phyloP scores from a whole-genome alignment of 352 stramenopile genomes.

The Phytopythium litorale region DNA sequence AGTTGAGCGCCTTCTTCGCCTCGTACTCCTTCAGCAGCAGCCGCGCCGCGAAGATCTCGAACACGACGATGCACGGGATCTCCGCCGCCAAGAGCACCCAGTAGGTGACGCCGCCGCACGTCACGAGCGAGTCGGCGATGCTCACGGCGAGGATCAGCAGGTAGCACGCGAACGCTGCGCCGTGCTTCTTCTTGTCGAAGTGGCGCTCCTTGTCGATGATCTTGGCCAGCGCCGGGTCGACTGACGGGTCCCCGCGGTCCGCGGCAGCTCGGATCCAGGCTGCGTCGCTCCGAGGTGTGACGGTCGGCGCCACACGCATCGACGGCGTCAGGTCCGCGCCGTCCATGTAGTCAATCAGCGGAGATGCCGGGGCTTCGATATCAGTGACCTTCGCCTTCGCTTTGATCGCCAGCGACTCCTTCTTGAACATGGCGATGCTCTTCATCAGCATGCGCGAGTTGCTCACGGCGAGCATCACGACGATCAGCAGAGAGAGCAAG shows the following conservation, averaged over 20 bases:
- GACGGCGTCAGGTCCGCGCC: neutral
- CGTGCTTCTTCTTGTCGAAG: conserved; percentile 29
- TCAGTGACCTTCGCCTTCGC: conserved; percentile 12
- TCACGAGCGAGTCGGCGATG: conserved; percentile 21
- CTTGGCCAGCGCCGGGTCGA: neutral
- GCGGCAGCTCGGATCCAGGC: neutral
- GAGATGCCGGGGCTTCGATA: conserved; percentile 1
- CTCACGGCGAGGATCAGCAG: conserved; percentile 21
- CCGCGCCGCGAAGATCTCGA: conserved; percentile 19
- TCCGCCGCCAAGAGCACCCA: conserved; percentile 42
- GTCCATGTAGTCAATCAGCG: no score
- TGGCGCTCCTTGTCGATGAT: conserved; percentile 22
- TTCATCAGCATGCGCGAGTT: conserved; percentile 26
- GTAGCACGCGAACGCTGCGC: conserved; percentile 29
- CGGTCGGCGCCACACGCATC: neutral
- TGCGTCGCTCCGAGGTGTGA: neutral
- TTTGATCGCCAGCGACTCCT: conserved; percentile 29
- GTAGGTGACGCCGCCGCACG: conserved; percentile 37
- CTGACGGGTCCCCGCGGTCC: neutral
- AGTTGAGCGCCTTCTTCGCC: conserved; percentile 32
- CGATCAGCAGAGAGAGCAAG: conserved; percentile 52
- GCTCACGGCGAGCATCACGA: conserved; percentile 32
- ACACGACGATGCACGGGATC: conserved; percentile 43
- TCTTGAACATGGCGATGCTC: conserved; percentile 25
- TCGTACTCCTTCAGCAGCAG: conserved; percentile 28